Evolutionary conservation across 2,329 filamentous ascomycete genomes (phyloP), one percentile per base, ranked within the genome.

Genomic region (Teratosphaeriaceae sp.): DNA sequence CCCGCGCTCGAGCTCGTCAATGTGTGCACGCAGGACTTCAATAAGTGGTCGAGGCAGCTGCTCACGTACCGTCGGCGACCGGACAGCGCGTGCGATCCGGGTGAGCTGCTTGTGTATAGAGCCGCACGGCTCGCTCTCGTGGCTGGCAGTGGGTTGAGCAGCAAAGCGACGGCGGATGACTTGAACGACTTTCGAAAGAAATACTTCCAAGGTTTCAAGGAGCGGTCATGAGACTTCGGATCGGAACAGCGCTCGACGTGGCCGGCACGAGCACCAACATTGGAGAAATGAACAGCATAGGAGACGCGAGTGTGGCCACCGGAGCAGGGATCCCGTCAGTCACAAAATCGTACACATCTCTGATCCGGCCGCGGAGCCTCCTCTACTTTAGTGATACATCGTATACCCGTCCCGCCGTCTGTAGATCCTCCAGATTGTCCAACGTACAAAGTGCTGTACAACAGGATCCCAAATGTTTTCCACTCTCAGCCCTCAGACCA

Each of bases 11-110:
- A 84, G 55, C 68, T 90, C 19, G 75, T 88, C 16, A 80, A 76
- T 33, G 77, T 88, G 22, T 95, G 88, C 59, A 79, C 85, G 5
- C 92, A 98, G 62, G 73, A 77, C 0, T 98, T 98, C 62, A 90
- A 88, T 60, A 92, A 85, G 66, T 98, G 89, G 92, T 92, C 88
- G 16, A 78, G 92, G 46, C 78, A 88, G 51, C 72, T 98, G 26
- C 84, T 97, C 40, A 94, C 88, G 0, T 97, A 97, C 63, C 75
- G 80, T 34, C 78, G 88, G 40, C 68, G 85, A 16, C 73, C 76
- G 1, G 80, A 87, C 53, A 68, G 43, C 2, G 58, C 65, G 24
- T 72, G 85, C 6, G 72, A 65, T 19, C 37, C 48, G 42, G 53
- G 53, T 5, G 48, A 42, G n/a, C 31, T 63, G 37, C 33, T 51